Conservation (phyloP, 768 basidiomycete genomes). For the Termitomyces heimii region DNA sequence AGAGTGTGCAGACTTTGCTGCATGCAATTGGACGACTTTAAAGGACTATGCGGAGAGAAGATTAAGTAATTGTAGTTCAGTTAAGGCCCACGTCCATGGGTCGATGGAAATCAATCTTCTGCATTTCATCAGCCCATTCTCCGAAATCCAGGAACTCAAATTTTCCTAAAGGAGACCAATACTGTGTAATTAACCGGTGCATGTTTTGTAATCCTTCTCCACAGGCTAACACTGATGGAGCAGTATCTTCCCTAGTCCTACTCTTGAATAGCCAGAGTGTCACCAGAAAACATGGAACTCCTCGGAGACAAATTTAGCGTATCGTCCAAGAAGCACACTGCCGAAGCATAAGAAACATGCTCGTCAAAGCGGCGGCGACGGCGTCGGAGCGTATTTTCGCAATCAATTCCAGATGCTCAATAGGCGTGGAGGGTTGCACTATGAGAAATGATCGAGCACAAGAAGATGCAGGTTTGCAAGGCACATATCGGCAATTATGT, state of each 20-base stretch:
- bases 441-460: background rate
- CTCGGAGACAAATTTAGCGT: background rate
- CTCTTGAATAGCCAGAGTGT: background rate
- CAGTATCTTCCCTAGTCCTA: background rate
- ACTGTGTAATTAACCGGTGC: background rate
- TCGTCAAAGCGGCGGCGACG: constrained; percentile 1
- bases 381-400: constrained; percentile 1
- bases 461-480: background rate
- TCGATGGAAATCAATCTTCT: background rate
- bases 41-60: background rate
- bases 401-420: background rate
- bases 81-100: background rate
- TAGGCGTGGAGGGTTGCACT: background rate
- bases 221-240: background rate
- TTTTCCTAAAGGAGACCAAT: background rate
- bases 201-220: background rate
- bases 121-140: background rate
- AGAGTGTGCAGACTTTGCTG: background rate
- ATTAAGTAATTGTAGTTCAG: too few species aligned
- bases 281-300: background rate
- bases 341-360: constrained; percentile 4
- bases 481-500: background rate
- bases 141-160: background rate
- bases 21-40: background rate
- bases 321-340: background rate